Conservation (phyloP, 345 rosid genomes). For the Brassica cretica region DNA sequence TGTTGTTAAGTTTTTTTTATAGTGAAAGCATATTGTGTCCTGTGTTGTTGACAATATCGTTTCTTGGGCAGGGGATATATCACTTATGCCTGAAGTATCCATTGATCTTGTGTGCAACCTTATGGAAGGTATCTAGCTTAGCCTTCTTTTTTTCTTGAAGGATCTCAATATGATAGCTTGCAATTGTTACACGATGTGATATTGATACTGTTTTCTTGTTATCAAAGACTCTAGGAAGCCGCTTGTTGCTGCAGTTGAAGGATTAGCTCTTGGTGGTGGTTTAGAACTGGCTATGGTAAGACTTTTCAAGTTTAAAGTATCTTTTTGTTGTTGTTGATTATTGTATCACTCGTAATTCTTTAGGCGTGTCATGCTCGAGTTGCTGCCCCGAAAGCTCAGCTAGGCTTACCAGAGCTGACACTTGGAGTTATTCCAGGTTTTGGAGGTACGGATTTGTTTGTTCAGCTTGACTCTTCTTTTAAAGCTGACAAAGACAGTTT, state of each 20-base stretch:
- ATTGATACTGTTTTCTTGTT: conserved; percentile 26
- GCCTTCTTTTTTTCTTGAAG: not conserved
- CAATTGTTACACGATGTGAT: not conserved
- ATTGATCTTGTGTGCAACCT: conserved; percentile 69
- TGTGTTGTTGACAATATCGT: not conserved
- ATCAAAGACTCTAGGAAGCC: conserved; percentile 81
- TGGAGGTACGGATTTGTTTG: conserved; percentile 63
- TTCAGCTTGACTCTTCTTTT: conserved; percentile 15
- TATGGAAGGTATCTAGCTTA: conserved; percentile 66
- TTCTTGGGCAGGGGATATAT: conserved; percentile 63
- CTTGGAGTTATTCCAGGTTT: conserved; percentile 93
- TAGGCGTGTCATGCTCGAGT: conserved; percentile 94
- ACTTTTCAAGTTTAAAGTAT: not conserved
- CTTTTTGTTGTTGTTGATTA: conserved; percentile 1
- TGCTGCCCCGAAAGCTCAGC: conserved; percentile 75
- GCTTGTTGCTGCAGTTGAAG: conserved; percentile 92
- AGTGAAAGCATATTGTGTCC: not conserved
- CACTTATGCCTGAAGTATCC: conserved; percentile 79
- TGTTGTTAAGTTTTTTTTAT: conserved; percentile 1
- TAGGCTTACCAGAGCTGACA: conserved; percentile 86
- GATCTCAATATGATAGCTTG: not conserved
- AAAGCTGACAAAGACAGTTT: not conserved
- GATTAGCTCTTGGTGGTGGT: conserved; percentile 98
- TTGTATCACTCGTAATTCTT: not conserved
- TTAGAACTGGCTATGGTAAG: conserved; percentile 87